Base-by-base conservation (phyloP, 352 stramenopile species). In the Pythium phragmitis region DNA sequence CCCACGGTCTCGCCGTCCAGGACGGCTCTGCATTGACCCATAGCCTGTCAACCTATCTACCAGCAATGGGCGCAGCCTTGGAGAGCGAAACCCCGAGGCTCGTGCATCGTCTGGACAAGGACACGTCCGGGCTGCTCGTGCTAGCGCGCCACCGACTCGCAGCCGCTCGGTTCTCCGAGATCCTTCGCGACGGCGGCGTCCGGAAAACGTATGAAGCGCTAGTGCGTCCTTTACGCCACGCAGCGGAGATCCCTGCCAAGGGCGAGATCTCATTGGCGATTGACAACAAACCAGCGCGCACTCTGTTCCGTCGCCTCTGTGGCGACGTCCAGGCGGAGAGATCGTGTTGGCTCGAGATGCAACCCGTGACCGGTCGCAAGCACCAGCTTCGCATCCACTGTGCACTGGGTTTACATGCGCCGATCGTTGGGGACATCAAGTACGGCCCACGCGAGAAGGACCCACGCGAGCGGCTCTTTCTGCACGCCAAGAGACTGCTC, bases 31-130 rank as follows among this genome's bases (percentile, higher is more conserved):
- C 56, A 17, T 59, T 87, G 39, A 69, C 59, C 0, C 60, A 76
- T 21, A 88, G 74, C 14, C 52, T 91, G n/a, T 69, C 67, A 0
- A 59, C 52, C 30, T 88, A 82, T 51, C 63, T 91, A 16, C 67
- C 79, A 41, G 67, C 63, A 2, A 59, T 91, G 19, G 74, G 73
- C 16, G 60, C 56, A 9, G 45, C 23, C 16, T 43, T 84, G 17
- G 42, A 62, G 0, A 33, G 51, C 2, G 62, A 79, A 19, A 43
- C 76, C 33, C 64, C 79, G 7, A 72, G 70, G 21, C 46, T 89
- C 28, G 83, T 92, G 26, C 83, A 92, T 72, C 80, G 83, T 16
- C 70, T 92, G 45, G 83, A 92, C 53, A 89, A 85, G 36, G 74
- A 86, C 26, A 92, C 80, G 16, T 92, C 83, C 2, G 83, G 83